phyloP scores from a whole-genome alignment of 1,284 basidiomycete genomes.

The Rhodotorula sp. region DNA sequence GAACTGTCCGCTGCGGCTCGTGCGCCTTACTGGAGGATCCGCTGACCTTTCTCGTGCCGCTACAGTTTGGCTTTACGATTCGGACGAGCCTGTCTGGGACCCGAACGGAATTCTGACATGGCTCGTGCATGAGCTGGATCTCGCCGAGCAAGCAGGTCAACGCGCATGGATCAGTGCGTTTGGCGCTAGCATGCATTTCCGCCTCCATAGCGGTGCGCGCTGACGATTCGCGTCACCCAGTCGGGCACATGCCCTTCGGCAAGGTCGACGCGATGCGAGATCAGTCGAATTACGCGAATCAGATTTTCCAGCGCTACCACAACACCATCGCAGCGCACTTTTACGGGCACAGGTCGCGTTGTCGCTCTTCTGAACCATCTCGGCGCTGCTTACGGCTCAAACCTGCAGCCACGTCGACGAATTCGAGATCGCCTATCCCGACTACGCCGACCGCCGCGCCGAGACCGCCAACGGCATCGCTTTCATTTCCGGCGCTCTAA shows the following conservation, averaged over 20 bases:
- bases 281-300: constrained; percentile 50
- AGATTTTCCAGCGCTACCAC: constrained; percentile 60
- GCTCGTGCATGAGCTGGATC: constrained; percentile 57
- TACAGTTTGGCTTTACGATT: constrained; percentile 59
- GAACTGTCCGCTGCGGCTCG: not conserved
- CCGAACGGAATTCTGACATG: constrained; percentile 54
- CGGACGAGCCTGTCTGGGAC: constrained; percentile 48
- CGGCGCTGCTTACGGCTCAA: too few relatives aligned
- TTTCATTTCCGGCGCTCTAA: constrained; percentile 58
- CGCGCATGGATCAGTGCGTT: constrained; percentile 51
- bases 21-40: too few relatives aligned
- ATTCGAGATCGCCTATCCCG: constrained; percentile 60
- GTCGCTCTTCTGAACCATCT: too few relatives aligned
- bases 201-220: not conserved
- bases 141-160: constrained; percentile 58
- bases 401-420: constrained; percentile 52
- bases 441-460: constrained; percentile 54
- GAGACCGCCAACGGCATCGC: constrained; percentile 57
- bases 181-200: not conserved
- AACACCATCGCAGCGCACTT: constrained; percentile 59
- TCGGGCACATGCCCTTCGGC: constrained; percentile 49
- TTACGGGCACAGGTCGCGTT: constrained; percentile 54
- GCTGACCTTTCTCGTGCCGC: not conserved
- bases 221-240: constrained; percentile 12
- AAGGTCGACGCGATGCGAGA: constrained; percentile 53